phyloP scores from a whole-genome alignment of 257 asterid species.

The Solanum ossicruentum region DNA sequence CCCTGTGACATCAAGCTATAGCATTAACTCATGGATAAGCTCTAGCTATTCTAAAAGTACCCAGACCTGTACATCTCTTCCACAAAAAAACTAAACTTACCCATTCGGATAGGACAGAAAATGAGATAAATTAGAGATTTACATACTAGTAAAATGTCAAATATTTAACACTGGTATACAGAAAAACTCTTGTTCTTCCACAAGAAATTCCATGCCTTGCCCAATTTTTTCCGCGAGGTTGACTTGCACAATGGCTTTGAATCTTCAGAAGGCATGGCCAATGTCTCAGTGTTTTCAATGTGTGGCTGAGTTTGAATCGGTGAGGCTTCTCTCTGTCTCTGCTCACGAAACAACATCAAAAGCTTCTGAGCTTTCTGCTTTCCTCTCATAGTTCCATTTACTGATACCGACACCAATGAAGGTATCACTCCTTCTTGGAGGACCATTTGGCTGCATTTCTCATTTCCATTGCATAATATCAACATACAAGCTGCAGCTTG shows the following conservation, averaged over 20 bases:
- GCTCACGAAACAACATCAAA: constrained; percentile 84
- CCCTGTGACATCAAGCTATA: background rate
- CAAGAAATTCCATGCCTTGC: constrained; percentile 55
- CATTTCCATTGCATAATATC: constrained; percentile 59
- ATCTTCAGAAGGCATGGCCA: constrained; percentile 12
- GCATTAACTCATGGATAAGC: background rate
- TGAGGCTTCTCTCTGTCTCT: constrained; percentile 71
- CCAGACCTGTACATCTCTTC: constrained; percentile 10
- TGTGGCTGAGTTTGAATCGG: constrained; percentile 12
- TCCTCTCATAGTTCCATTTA: constrained; percentile 82
- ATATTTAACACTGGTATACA: constrained; percentile 38
- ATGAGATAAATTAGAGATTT: constrained; percentile 1
- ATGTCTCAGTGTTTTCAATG: constrained; percentile 19
- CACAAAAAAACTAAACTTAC: background rate
- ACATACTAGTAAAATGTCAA: background rate
- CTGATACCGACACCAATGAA: constrained; percentile 77
- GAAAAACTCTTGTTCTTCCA: constrained; percentile 69
- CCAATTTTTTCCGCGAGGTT: constrained; percentile 51
- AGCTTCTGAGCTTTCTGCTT: constrained; percentile 97
- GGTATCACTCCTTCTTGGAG: constrained; percentile 97
- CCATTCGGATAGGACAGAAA: background rate
- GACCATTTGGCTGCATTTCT: constrained; percentile 79
- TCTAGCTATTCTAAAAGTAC: background rate
- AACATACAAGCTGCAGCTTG: constrained; percentile 85
- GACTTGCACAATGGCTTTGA: constrained; percentile 55